A percentile compares a stretch with the other conserved stretches of the same genome.
Conservation (phyloP, 2,329 filamentous ascomycete genomes). For the Ceratocystis eucalypticola region DNA sequence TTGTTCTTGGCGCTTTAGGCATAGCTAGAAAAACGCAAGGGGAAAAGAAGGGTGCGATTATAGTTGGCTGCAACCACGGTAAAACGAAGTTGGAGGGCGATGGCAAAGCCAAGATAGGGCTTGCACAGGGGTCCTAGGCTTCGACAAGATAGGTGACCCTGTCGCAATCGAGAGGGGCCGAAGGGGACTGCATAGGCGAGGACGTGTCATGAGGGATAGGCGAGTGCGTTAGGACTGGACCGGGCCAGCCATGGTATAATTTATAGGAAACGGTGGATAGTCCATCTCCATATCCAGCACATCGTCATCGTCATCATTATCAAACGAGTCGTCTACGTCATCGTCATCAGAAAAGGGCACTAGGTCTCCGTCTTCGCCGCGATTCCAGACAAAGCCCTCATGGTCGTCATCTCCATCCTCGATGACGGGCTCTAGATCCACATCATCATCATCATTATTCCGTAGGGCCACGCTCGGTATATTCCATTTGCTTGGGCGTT, state of each 20-base stretch:
- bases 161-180: too few relatives aligned
- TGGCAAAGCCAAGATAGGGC: too few relatives aligned
- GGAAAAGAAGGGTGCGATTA: neutral
- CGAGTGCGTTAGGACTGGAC: neutral
- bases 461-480: neutral
- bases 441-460: conserved; percentile 8
- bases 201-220: too few relatives aligned
- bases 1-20: neutral
- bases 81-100: too few relatives aligned
- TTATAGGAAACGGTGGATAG: conserved; percentile 32
- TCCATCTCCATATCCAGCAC: conserved; percentile 26
- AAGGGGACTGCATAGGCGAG: too few relatives aligned
- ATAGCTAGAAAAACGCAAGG: neutral
- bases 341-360: conserved; percentile 41
- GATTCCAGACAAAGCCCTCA: conserved; percentile 43
- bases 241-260: conserved; percentile 10
- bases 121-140: too few relatives aligned
- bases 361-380: conserved; percentile 44
- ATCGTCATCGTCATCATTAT: conserved; percentile 33
- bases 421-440: conserved; percentile 17
- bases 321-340: conserved; percentile 33
- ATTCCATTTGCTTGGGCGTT: conserved; percentile 12
- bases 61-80: too few relatives aligned
- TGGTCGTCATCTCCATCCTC: conserved; percentile 34
- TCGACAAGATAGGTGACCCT: too few relatives aligned